These are phyloP conservation scores for Blastobotrys attinorum DNA, from an alignment of 805 yeast genomes.

Conservation along the genomic window DNA sequence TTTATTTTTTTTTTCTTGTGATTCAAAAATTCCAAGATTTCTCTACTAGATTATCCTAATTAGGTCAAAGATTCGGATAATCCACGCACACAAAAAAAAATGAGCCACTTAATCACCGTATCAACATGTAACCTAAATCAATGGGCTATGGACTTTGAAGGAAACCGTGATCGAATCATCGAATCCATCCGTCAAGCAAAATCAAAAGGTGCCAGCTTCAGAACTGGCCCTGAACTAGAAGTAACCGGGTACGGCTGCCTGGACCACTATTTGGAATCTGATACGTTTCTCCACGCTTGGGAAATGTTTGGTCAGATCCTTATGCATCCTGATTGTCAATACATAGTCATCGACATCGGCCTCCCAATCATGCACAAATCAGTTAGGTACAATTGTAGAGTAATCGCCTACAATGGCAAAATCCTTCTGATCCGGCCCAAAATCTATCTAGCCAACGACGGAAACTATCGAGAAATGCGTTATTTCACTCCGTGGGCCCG, in stretches of 20 bases:
- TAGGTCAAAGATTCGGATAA: too few species aligned
- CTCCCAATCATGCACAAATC: conserved; percentile 88
- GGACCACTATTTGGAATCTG: conserved; percentile 90
- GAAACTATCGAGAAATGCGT: conserved; percentile 96
- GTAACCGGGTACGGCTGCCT: conserved; percentile 67
- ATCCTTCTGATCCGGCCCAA: conserved; percentile 88
- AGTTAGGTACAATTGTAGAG: conserved; percentile 85
- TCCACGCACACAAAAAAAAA: conserved; percentile 29
- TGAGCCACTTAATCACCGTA: conserved; percentile 83
- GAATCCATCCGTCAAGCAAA: conserved; percentile 77
- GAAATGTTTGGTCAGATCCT: conserved; percentile 82
- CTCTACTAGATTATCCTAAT: too few species aligned
- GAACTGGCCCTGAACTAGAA: conserved; percentile 97
- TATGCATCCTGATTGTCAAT: conserved; percentile 57
- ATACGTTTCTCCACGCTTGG: conserved; percentile 86
- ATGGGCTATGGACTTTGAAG: conserved; percentile 98
- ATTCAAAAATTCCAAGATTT: too few species aligned
- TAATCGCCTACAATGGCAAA: conserved; percentile 69
- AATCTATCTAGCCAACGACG: conserved; percentile 90
- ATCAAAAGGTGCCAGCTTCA: conserved; percentile 58
- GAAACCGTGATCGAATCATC: conserved; percentile 85
- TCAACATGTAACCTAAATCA: conserved; percentile 95
- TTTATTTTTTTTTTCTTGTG: too few species aligned
- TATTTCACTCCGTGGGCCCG: conserved; percentile 92
- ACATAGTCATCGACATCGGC: conserved; percentile 81